Percentiles rank a stretch among this genome's conserved stretches.
phyloP scores from a whole-genome alignment of 768 basidiomycete species.

The Boletus tomentosulus region DNA sequence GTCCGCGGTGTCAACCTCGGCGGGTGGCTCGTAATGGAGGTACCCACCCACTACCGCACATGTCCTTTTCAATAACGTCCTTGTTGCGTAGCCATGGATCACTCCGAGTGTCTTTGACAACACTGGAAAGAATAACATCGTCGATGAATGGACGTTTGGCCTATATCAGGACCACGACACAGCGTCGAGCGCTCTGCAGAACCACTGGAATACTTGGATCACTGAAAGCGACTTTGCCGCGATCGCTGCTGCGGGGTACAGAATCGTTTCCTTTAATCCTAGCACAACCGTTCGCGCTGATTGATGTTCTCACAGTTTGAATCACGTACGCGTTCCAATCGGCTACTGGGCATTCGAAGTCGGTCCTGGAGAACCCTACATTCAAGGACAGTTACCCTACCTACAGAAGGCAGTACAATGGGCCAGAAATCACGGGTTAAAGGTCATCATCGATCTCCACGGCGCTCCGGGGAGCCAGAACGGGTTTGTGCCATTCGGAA shows the following conservation, averaged over 20 bases:
- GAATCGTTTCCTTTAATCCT: slow-evolving; percentile 2
- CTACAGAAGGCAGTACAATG: slow-evolving; percentile 62
- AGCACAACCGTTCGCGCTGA: not conserved
- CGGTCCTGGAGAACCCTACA: slow-evolving; percentile 69
- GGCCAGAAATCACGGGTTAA: slow-evolving; percentile 68
- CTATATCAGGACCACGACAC: slow-evolving; percentile 49
- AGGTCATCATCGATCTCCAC: slow-evolving; percentile 78
- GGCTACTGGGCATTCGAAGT: slow-evolving; percentile 92
- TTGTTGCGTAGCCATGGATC: slow-evolving; percentile 64
- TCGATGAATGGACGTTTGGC: slow-evolving; percentile 80
- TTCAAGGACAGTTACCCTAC: slow-evolving; percentile 72
- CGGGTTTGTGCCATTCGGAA: slow-evolving; percentile 41
- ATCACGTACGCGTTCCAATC: slow-evolving; percentile 80
- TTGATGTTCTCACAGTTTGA: slow-evolving; percentile 46
- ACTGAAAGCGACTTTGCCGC: slow-evolving; percentile 73
- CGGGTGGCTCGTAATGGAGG: slow-evolving; percentile 56
- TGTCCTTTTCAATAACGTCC: slow-evolving; percentile 33
- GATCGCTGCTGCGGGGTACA: slow-evolving; percentile 72
- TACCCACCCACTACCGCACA: slow-evolving; percentile 16
- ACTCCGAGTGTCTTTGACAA: slow-evolving; percentile 69
- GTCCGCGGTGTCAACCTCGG: slow-evolving; percentile 85
- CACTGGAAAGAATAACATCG: slow-evolving; percentile 47
- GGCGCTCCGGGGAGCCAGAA: slow-evolving; percentile 85
- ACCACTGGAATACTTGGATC: slow-evolving; percentile 84
- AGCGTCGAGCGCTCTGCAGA: slow-evolving; percentile 48